Conservation (phyloP, 331 rosid species). For the Arachis monticola region DNA sequence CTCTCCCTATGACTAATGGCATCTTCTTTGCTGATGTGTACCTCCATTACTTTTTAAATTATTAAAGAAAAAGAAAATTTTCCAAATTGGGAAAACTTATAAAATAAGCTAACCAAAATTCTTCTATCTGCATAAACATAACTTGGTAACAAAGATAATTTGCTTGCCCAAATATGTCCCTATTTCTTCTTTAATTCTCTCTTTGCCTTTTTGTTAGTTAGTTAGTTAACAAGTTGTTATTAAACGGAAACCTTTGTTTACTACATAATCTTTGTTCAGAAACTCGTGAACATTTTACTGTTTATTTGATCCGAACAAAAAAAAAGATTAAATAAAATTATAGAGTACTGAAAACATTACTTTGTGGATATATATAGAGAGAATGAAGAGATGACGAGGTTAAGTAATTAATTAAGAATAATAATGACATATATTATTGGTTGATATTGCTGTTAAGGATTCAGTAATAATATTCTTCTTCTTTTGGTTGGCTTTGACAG, state of each 20-base stretch:
- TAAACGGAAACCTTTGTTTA: not conserved
- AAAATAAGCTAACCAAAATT: slow-evolving; percentile 32
- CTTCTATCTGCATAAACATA: not conserved
- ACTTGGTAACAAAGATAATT: slow-evolving; percentile 20
- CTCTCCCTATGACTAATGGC: slow-evolving; percentile 25
- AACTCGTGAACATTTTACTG: too few species aligned
- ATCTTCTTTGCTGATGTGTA: slow-evolving; percentile 40
- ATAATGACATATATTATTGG: too few species aligned
- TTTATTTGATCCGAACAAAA: too few species aligned
- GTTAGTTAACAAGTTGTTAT: not conserved
- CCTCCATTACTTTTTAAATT: slow-evolving; percentile 24
- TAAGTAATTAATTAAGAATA: too few species aligned
- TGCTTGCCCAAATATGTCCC: slow-evolving; percentile 30
- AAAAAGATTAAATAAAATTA: not conserved
- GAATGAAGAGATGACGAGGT: too few species aligned
- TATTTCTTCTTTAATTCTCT: not conserved
- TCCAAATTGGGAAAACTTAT: slow-evolving; percentile 36
- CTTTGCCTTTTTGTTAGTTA: not conserved
- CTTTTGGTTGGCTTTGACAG: not conserved
- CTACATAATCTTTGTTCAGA: too few species aligned
- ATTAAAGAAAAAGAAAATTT: slow-evolving; percentile 2
- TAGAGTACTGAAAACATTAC: not conserved
- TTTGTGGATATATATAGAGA: too few species aligned
- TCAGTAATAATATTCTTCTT: not conserved
- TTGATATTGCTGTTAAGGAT: too few species aligned